Evolutionary conservation across 495 filamentous ascomycete species (phyloP).

Genomic region (Xylaria venustula): DNA sequence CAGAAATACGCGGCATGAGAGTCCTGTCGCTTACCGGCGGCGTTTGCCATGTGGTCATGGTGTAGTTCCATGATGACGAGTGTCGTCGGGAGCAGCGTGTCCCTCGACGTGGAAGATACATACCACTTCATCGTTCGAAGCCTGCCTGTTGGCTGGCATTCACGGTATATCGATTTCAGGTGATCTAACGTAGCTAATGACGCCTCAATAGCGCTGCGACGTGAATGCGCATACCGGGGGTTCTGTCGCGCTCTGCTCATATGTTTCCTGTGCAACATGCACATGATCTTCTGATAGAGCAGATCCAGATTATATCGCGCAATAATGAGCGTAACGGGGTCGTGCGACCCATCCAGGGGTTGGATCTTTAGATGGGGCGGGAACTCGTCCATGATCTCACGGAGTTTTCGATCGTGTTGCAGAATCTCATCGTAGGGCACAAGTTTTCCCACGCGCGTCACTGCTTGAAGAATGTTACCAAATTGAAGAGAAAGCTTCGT

Average conservation of each 20-base stretch:
- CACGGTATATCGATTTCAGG: constrained; percentile 72
- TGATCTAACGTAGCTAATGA: constrained; percentile 73
- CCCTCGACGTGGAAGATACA: constrained; percentile 72
- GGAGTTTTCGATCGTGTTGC: constrained; percentile 68
- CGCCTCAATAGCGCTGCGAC: constrained; percentile 77
- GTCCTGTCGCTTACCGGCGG: constrained; percentile 32
- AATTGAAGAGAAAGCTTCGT: constrained; percentile 60
- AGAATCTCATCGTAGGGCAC: constrained; percentile 78
- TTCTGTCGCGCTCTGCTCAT: constrained; percentile 67
- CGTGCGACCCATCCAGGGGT: constrained; percentile 68
- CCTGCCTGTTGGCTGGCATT: constrained; percentile 70
- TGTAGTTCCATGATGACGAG: constrained; percentile 78
- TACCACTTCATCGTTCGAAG: constrained; percentile 71
- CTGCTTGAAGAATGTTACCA: constrained; percentile 51
- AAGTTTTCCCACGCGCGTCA: constrained; percentile 47
- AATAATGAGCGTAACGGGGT: constrained; percentile 76
- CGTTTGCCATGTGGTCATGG: constrained; percentile 42
- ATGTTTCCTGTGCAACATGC: constrained; percentile 83
- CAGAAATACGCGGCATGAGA: constrained; percentile 60
- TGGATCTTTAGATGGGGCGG: constrained; percentile 70
- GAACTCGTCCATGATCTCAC: constrained; percentile 62
- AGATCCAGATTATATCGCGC: constrained; percentile 79
- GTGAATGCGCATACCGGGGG: constrained; percentile 74
- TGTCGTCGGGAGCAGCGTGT: constrained; percentile 88
- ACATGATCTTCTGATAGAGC: constrained; percentile 77